These are phyloP conservation scores for Hypomontagnella submonticulosa DNA, from an alignment of 495 filamentous ascomycete genomes.

Conservation along the genomic window DNA sequence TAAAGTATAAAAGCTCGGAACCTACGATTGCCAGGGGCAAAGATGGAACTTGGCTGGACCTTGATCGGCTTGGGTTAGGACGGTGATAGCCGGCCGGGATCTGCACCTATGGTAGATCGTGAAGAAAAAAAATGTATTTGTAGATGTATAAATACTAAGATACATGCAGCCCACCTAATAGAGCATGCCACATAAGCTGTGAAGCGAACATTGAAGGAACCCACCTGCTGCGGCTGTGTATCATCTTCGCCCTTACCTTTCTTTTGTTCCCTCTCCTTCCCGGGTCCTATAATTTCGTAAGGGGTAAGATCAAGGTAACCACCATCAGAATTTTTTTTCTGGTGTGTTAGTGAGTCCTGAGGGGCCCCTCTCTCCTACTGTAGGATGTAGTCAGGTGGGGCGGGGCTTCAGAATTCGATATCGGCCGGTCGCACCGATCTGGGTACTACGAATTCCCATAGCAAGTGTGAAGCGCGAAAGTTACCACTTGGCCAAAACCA, in stretches of 20 bases:
- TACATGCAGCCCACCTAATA: constrained; percentile 12
- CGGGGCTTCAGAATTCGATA: constrained; percentile 36
- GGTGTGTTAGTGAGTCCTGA: constrained; percentile 9
- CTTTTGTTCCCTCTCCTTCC: constrained; percentile 3
- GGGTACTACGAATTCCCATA: not conserved
- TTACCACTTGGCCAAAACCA: too few species aligned
- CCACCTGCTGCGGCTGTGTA: constrained; percentile 30
- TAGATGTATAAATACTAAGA: constrained; percentile 8
- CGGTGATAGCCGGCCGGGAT: constrained; percentile 46
- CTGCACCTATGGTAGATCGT: constrained; percentile 36
- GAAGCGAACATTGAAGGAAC: constrained; percentile 8
- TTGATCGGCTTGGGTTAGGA: constrained; percentile 36
- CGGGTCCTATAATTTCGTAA: constrained; percentile 4
- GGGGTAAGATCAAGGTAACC: constrained; percentile 5
- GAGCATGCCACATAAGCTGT: constrained; percentile 4
- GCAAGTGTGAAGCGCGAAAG: too few species aligned
- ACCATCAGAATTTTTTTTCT: constrained; percentile 19
- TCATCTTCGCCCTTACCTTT: constrained; percentile 8
- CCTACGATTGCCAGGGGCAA: constrained; percentile 42
- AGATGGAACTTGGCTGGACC: constrained; percentile 39
- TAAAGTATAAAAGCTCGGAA: constrained; percentile 19
- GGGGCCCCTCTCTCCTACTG: constrained; percentile 12
- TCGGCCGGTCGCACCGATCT: constrained; percentile 35
- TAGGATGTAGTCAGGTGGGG: too few species aligned
- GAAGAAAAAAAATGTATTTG: constrained; percentile 7